phyloP scores from a whole-genome alignment of 371 early-diverging fungal genomes.

The Rhizomucor miehei region DNA sequence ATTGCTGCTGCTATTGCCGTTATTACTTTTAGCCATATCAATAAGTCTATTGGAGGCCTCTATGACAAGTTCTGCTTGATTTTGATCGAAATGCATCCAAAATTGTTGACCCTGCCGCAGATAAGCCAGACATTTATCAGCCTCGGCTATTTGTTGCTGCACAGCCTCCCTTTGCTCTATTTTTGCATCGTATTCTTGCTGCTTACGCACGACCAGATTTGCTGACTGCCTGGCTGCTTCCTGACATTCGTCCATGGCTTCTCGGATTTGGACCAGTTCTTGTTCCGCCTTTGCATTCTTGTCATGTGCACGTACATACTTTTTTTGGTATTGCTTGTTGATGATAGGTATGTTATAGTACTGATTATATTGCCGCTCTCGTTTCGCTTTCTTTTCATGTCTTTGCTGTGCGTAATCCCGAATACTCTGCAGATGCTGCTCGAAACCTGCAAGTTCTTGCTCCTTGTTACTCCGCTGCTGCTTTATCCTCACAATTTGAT shows the following conservation, averaged over 20 bases:
- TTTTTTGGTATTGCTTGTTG: conserved; percentile 27
- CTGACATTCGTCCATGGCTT: conserved; percentile 6
- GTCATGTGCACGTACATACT: conserved; percentile 35
- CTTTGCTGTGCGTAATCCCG: conserved; percentile 20
- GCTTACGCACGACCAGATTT: background rate
- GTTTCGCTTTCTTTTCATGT: conserved; percentile 26
- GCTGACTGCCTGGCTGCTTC: conserved; percentile 7
- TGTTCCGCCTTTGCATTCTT: conserved; percentile 30
- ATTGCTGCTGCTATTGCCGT: conserved; percentile 1
- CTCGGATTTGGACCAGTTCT: conserved; percentile 26
- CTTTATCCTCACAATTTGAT: conserved; percentile 3
- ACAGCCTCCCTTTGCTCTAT: conserved; percentile 5
- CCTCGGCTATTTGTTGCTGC: conserved; percentile 7
- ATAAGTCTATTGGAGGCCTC: conserved; percentile 15
- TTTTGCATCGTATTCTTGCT: conserved; percentile 9
- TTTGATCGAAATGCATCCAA: conserved; percentile 28
- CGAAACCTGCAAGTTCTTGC: conserved; percentile 3
- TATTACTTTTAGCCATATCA: conserved; percentile 2
- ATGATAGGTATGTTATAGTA: conserved; percentile 29
- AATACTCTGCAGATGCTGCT: conserved; percentile 10
- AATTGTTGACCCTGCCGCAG: conserved; percentile 20
- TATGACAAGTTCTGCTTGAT: conserved; percentile 23
- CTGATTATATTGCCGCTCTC: conserved; percentile 33
- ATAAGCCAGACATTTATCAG: conserved; percentile 6
- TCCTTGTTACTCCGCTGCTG: conserved; percentile 12